These are phyloP conservation scores for Monosporascus sp. DNA, from an alignment of 2,329 filamentous ascomycete species.

Conservation along the genomic window DNA sequence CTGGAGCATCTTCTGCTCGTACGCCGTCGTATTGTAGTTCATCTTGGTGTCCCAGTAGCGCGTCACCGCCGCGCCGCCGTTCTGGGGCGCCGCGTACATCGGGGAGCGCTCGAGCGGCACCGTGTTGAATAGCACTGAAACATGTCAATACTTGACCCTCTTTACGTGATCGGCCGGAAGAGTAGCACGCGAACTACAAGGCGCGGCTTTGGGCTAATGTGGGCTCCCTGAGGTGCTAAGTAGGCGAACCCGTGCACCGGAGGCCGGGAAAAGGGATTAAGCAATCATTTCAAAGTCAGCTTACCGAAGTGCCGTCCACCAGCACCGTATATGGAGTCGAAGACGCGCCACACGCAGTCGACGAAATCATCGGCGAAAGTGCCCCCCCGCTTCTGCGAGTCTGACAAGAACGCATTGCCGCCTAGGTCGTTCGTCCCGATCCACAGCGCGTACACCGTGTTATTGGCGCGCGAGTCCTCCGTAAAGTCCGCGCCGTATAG, in stretches of 20 bases:
- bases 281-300: not conserved
- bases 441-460: constrained; percentile 71
- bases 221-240: too few species aligned
- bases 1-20: constrained; percentile 41
- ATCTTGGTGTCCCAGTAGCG: constrained; percentile 42
- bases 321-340: constrained; percentile 57
- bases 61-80: constrained; percentile 35
- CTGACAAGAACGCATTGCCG: constrained; percentile 57
- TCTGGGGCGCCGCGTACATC: constrained; percentile 50
- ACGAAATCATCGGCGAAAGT: constrained; percentile 57
- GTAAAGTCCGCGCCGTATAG: constrained; percentile 31
- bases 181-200: not conserved
- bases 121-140: constrained; percentile 58
- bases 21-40: constrained; percentile 41
- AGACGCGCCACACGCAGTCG: constrained; percentile 59
- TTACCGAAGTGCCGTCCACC: constrained; percentile 60
- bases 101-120: constrained; percentile 63
- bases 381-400: constrained; percentile 54
- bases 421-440: constrained; percentile 80
- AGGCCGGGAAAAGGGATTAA: too few species aligned
- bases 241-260: too few species aligned
- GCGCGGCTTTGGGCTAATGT: not conserved
- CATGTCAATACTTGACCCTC: too few species aligned
- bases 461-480: constrained; percentile 31
- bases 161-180: too few species aligned